These are phyloP conservation scores for Cyclotella baltica DNA, from an alignment of 108 stramenopile species.

Conservation along the genomic window DNA sequence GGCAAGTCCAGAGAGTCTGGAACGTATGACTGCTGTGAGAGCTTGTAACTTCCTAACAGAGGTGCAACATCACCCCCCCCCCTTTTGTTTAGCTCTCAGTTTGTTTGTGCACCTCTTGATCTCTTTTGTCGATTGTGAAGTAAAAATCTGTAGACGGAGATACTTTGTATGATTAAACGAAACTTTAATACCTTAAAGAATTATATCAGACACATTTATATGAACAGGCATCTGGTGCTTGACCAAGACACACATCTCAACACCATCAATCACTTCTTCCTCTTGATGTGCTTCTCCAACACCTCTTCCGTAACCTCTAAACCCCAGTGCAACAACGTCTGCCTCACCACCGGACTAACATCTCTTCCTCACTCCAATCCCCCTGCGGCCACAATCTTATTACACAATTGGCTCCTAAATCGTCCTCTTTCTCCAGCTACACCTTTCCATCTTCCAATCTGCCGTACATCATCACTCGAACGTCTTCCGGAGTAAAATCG, in stretches of 20 bases:
- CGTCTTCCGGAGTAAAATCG: conserved; percentile 94
- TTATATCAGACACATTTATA: background rate
- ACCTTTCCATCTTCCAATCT: conserved; percentile 86
- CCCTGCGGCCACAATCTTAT: conserved; percentile 83
- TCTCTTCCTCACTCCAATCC: conserved; percentile 53
- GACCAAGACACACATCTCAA: background rate
- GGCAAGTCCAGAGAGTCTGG: too few species aligned
- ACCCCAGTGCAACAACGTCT: conserved; percentile 97
- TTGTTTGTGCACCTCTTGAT: background rate
- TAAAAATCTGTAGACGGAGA: background rate
- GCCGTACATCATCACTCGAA: conserved; percentile 86
- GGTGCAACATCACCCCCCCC: background rate
- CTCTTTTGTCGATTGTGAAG: background rate
- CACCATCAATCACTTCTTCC: conserved; percentile 13
- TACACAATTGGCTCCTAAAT: conserved; percentile 93
- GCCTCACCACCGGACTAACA: conserved; percentile 95
- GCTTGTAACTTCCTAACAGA: background rate
- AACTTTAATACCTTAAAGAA: background rate
- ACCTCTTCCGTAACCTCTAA: conserved; percentile 86
- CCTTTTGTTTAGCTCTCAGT: background rate
- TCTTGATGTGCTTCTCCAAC: conserved; percentile 68
- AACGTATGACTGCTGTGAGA: too few species aligned
- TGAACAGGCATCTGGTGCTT: background rate
- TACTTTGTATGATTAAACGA: background rate
- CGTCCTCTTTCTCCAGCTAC: conserved; percentile 90